Base-by-base conservation (phyloP, 768 basidiomycete species). In the Dioszegia aurantiaca region DNA sequence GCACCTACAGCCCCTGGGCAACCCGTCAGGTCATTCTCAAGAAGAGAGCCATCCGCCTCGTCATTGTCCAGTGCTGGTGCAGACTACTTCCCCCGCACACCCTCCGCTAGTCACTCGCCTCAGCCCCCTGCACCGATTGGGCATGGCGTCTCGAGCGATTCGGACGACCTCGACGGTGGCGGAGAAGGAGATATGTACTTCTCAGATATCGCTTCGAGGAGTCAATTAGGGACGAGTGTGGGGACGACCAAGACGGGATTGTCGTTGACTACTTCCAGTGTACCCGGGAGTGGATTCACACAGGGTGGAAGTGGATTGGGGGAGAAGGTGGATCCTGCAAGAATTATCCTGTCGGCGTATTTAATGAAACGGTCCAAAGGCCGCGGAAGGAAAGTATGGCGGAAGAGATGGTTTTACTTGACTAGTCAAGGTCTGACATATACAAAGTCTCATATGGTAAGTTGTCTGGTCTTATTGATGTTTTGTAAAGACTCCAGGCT, bases 381-480 rank as follows among this genome's bases (percentile, higher is more conserved):
- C 26, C 86, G 87, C 42, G 90, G 93, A 65, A 84, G 94, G 70
- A 87, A 88, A 68, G 89, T 85, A 64, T 99, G 95, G 95, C 83
- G 91, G 56, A 98, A 99, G 78, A 80, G 95, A 27, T 98, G 93
- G 94, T 98, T 99, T 69, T 86, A 89, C 36, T 80, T 99, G n/a
- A 90, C 86, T 37, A 85, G 86, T 37, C 89, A 91, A 68, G 88
- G 86, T 71, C 78, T 99, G 53, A 79, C 90, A 33, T 99, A 99
- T 79, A 86, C 85, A 10, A 85, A 85, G 47, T 92, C 87, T 74
- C 95, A 99, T 79, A 98, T 98, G 92, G 93, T 94, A 70, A 62
- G 86, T 81, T 14, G 17, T 6, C 10, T 42, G 21, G 17, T n/a
- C n/a, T n/a, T 26, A 28, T 21, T 26, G n/a, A n/a, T n/a, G n/a